Percentiles rank a stretch among this genome's conserved stretches.
phyloP scores from a whole-genome alignment of 148 eudicot genomes.

The Salicornia ramosissima region DNA sequence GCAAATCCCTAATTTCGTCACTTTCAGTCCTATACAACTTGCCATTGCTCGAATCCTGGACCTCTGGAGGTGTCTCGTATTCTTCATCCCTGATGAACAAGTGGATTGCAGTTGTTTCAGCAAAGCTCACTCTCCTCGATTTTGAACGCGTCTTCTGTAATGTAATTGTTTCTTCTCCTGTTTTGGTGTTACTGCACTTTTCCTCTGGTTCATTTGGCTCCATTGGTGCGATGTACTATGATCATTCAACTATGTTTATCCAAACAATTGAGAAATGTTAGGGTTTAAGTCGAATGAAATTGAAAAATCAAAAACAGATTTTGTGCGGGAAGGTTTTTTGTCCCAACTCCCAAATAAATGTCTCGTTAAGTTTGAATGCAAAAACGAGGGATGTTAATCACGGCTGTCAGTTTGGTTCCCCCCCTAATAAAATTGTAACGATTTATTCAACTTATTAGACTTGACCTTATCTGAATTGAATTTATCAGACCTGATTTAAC shows the following conservation, averaged over 20 bases:
- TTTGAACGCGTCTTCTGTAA: slow-evolving; percentile 9
- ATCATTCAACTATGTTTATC: background rate
- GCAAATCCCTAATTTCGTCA: slow-evolving; percentile 34
- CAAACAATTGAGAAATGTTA: background rate
- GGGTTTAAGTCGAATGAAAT: background rate
- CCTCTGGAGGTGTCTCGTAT: slow-evolving; percentile 42
- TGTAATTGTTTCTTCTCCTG: slow-evolving; percentile 10
- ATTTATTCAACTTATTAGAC: too few species aligned
- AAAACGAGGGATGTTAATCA: too few species aligned
- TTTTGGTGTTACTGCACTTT: slow-evolving; percentile 12
- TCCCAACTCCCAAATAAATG: too few species aligned
- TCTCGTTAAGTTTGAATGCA: too few species aligned
- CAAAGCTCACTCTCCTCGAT: slow-evolving; percentile 81
- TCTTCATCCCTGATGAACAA: slow-evolving; percentile 75
- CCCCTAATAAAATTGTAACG: too few species aligned
- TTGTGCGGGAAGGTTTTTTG: too few species aligned
- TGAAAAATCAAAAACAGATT: too few species aligned
- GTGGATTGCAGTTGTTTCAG: slow-evolving; percentile 81
- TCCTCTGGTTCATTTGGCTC: slow-evolving; percentile 3
- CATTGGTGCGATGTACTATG: background rate
- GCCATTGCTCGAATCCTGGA: slow-evolving; percentile 13
- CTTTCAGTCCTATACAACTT: slow-evolving; percentile 28
- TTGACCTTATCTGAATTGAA: too few species aligned
- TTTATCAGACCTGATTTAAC: too few species aligned
- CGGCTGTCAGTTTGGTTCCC: too few species aligned